phyloP scores from a whole-genome alignment of 2,329 filamentous ascomycete species.

The Furcasterigmium furcatum region DNA sequence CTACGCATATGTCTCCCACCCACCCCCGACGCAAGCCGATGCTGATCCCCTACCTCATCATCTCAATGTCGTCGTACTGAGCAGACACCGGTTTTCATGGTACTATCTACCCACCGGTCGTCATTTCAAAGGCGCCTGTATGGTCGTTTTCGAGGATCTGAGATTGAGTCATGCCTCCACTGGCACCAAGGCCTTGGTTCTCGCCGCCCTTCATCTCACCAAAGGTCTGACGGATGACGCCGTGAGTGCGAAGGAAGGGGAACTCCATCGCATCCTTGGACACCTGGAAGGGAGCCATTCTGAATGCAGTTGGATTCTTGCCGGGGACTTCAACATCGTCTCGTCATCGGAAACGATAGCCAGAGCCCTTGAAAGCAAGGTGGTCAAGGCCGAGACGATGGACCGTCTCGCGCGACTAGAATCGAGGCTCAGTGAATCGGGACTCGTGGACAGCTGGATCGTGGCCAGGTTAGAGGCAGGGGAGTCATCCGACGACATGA shows the following conservation, averaged over 20 bases:
- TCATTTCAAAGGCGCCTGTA: conserved; percentile 48
- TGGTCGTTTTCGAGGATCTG: conserved; percentile 23
- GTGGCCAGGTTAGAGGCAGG: conserved; percentile 38
- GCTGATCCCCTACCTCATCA: conserved; percentile 55
- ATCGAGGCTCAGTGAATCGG: conserved; percentile 35
- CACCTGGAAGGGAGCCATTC: conserved; percentile 39
- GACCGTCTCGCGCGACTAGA: conserved; percentile 43
- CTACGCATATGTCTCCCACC: conserved; percentile 57
- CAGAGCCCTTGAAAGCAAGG: conserved; percentile 45
- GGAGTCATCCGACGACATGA: conserved; percentile 31
- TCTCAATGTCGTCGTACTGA: conserved; percentile 59
- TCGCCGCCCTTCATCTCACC: conserved; percentile 60
- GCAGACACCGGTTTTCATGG: conserved; percentile 54
- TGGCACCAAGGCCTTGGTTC: conserved; percentile 34
- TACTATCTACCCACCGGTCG: conserved; percentile 47
- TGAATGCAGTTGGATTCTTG: conserved; percentile 49
- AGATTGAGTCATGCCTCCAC: conserved; percentile 17
- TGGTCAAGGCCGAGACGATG: conserved; percentile 47
- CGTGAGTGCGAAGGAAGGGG: conserved; percentile 52
- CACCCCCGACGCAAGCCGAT: conserved; percentile 47
- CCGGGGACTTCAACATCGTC: conserved; percentile 63
- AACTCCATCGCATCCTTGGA: conserved; percentile 47
- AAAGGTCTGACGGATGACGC: conserved; percentile 58
- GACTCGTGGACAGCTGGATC: conserved; percentile 51
- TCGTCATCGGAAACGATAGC: conserved; percentile 56